Evolutionary conservation across 768 basidiomycete species (phyloP).

Genomic region (Tricholoma bakamatsutake): DNA sequence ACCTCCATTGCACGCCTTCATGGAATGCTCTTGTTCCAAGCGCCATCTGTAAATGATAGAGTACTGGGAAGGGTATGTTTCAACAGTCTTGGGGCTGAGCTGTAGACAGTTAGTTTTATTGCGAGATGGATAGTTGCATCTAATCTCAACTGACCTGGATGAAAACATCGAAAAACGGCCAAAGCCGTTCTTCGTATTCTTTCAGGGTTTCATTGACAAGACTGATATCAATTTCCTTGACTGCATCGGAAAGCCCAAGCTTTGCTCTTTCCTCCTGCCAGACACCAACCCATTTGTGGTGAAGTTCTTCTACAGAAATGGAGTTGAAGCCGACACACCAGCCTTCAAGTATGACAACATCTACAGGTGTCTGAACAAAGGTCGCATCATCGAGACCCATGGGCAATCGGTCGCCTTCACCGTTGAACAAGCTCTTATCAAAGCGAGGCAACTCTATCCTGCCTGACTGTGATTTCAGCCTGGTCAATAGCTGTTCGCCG

Average conservation of each 20-base stretch:
- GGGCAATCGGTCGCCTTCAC: slow-evolving; percentile 77
- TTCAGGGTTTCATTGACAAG: slow-evolving; percentile 59
- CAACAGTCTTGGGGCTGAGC: slow-evolving; percentile 19
- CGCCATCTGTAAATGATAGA: slow-evolving; percentile 82
- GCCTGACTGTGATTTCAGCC: slow-evolving; percentile 41
- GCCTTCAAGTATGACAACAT: slow-evolving; percentile 90
- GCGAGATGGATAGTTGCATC: not conserved
- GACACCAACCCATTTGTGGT: slow-evolving; percentile 43
- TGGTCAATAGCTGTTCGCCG: slow-evolving; percentile 45
- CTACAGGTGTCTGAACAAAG: slow-evolving; percentile 38
- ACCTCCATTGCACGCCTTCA: slow-evolving; percentile 78
- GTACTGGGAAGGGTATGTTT: slow-evolving; percentile 26
- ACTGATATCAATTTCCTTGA: slow-evolving; percentile 46
- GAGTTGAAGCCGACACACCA: slow-evolving; percentile 93
- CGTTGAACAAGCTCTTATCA: slow-evolving; percentile 78
- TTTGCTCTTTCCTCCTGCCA: slow-evolving; percentile 35
- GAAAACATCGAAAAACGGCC: slow-evolving; percentile 67
- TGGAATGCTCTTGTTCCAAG: slow-evolving; percentile 19
- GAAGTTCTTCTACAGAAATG: slow-evolving; percentile 43
- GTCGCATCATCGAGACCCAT: slow-evolving; percentile 32
- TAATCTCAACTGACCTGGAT: slow-evolving; percentile 54
- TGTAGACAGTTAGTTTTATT: slow-evolving; percentile 3
- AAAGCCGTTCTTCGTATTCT: slow-evolving; percentile 54
- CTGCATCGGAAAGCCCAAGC: slow-evolving; percentile 31
- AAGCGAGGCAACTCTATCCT: slow-evolving; percentile 66